These are phyloP conservation scores for Dipteronia sinensis DNA, from an alignment of 345 rosid genomes.

Conservation along the genomic window DNA sequence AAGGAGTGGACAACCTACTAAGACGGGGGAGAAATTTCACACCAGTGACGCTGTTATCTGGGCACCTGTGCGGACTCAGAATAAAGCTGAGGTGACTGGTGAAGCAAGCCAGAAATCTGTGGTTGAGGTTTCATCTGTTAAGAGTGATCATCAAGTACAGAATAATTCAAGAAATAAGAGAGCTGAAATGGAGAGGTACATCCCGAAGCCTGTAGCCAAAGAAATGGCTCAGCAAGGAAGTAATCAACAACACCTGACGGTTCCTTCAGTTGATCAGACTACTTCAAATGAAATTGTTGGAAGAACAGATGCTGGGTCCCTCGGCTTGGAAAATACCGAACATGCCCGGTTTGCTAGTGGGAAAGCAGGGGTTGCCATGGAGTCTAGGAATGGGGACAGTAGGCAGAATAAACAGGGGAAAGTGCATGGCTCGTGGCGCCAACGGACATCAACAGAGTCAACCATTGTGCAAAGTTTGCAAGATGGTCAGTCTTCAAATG, in stretches of 20 bases:
- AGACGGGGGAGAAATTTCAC: constrained; percentile 56
- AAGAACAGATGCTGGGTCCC: constrained; percentile 39
- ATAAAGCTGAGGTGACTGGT: constrained; percentile 56
- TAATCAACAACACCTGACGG: constrained; percentile 44
- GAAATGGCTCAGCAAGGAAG: constrained; percentile 77
- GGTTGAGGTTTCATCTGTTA: constrained; percentile 45
- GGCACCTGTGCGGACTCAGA: constrained; percentile 81
- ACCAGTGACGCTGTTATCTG: constrained; percentile 66
- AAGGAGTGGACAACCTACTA: constrained; percentile 52
- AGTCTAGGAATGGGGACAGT: constrained; percentile 55
- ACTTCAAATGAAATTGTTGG: constrained; percentile 33
- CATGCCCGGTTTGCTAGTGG: constrained; percentile 33
- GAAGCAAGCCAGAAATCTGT: constrained; percentile 43
- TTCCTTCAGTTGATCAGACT: constrained; percentile 39
- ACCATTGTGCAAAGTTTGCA: constrained; percentile 32
- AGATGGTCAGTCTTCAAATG: constrained; percentile 37
- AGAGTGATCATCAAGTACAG: constrained; percentile 58
- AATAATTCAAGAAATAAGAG: constrained; percentile 70
- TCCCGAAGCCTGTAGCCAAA: constrained; percentile 87
- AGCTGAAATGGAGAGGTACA: constrained; percentile 87
- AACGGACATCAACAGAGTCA: constrained; percentile 53
- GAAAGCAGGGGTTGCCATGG: constrained; percentile 40
- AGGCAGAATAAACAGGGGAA: constrained; percentile 62
- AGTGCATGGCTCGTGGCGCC: constrained; percentile 74
- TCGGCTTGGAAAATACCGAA: constrained; percentile 37